Conservation (phyloP, 2,329 filamentous ascomycete species). For the Boeremia exigua region DNA sequence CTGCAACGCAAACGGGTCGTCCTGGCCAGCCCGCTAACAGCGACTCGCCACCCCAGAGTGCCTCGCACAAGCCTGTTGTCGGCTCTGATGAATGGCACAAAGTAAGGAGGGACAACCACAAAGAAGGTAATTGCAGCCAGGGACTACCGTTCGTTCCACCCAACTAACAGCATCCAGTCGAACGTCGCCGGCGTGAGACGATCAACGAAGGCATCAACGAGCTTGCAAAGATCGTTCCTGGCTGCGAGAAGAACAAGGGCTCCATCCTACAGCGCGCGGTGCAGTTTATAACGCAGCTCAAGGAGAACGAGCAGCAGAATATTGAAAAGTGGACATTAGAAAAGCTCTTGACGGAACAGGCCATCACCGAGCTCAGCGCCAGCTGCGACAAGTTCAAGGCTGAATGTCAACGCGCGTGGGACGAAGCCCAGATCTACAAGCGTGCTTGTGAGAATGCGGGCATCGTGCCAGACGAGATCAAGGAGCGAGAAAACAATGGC, state of each 20-base stretch:
- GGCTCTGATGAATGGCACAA: constrained; percentile 98
- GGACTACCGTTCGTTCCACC: not conserved
- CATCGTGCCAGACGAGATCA: constrained; percentile 49
- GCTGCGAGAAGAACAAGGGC: constrained; percentile 98
- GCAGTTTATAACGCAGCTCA: constrained; percentile 91
- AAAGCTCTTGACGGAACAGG: constrained; percentile 88
- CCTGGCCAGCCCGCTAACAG: constrained; percentile 47
- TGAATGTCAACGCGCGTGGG: constrained; percentile 78
- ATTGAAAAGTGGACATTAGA: constrained; percentile 93
- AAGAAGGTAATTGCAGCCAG: constrained; percentile 75
- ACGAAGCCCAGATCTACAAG: constrained; percentile 81
- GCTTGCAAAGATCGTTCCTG: constrained; percentile 94
- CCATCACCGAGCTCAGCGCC: constrained; percentile 83
- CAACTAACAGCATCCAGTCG: constrained; percentile 64
- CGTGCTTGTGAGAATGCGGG: constrained; percentile 50
- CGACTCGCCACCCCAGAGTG: constrained; percentile 44
- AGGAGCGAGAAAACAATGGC: constrained; percentile 48
- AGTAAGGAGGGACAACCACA: constrained; percentile 95
- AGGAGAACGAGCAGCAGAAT: constrained; percentile 91
- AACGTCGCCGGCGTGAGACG: constrained; percentile 93
- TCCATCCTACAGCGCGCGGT: constrained; percentile 93
- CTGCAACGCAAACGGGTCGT: constrained; percentile 54
- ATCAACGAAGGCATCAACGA: constrained; percentile 99
- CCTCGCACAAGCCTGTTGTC: constrained; percentile 76
- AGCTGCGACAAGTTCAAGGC: constrained; percentile 87